Evolutionary conservation across 2,329 filamentous ascomycete genomes (phyloP).

Genomic region (Ceratocystiopsis sp.): DNA sequence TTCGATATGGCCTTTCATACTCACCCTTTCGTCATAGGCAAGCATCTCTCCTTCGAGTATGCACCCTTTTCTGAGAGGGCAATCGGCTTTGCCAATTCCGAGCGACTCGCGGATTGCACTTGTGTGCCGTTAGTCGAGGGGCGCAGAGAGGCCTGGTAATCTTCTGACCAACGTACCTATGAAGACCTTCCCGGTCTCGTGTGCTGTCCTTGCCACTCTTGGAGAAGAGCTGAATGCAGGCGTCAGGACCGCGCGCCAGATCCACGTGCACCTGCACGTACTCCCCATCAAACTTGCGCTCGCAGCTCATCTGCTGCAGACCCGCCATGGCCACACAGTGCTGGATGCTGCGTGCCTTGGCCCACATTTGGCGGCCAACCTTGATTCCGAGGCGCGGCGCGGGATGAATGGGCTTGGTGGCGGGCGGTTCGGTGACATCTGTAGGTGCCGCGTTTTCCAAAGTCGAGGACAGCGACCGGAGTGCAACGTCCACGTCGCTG

Average conservation of each 20-base stretch:
- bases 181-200: conserved; percentile 44
- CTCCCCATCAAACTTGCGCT: conserved; percentile 75
- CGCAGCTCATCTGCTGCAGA: conserved; percentile 45
- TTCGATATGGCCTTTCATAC: conserved; percentile 3
- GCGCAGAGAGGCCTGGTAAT: neutral
- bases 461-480: conserved; percentile 1
- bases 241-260: conserved; percentile 27
- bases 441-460: too few species aligned
- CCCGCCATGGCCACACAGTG: conserved; percentile 52
- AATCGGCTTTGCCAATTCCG: conserved; percentile 37
- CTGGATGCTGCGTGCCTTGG: conserved; percentile 54
- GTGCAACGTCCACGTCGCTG: conserved; percentile 45
- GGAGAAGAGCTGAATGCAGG: conserved; percentile 65
- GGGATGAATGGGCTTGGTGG: neutral
- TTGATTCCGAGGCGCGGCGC: conserved; percentile 45
- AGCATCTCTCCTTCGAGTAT: conserved; percentile 75
- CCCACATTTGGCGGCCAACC: conserved; percentile 45
- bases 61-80: conserved; percentile 44
- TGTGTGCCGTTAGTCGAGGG: conserved; percentile 5
- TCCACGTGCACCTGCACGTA: conserved; percentile 83
- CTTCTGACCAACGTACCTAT: conserved; percentile 23
- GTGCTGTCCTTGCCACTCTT: conserved; percentile 89
- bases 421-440: conserved; percentile 1
- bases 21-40: conserved; percentile 50
- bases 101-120: conserved; percentile 47